These are phyloP conservation scores for Puccinia novopanici DNA, from an alignment of 1,284 basidiomycete species.

Conservation along the genomic window DNA sequence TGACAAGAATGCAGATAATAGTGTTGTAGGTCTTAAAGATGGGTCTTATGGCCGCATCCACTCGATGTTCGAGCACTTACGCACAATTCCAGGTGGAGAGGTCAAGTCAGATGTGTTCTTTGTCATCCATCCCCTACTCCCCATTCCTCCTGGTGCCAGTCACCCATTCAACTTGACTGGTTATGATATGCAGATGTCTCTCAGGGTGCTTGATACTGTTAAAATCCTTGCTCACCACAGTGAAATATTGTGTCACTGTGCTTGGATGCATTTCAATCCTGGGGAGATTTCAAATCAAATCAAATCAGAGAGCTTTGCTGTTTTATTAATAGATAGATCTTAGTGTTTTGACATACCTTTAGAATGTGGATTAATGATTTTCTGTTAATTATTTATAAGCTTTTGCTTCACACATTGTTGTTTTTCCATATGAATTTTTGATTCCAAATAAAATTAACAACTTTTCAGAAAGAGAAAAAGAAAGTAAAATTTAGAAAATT, in stretches of 20 bases:
- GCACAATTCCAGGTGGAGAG: background rate
- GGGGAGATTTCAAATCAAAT: conserved; percentile 14
- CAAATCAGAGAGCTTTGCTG: background rate
- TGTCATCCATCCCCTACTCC: background rate
- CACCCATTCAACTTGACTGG: conserved; percentile 16
- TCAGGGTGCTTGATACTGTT: background rate
- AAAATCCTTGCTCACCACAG: background rate
- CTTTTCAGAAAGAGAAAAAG: no score
- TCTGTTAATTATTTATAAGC: no score
- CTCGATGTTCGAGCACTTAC: conserved; percentile 2
- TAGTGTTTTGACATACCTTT: background rate
- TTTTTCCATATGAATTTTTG: no score
- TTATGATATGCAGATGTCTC: conserved; percentile 18
- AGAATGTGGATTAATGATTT: no score
- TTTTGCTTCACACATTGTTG: no score
- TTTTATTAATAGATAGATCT: conserved; percentile 5
- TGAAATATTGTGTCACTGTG: conserved; percentile 22
- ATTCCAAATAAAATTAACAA: no score
- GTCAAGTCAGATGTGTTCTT: background rate
- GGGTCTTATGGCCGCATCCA: background rate
- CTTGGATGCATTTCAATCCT: conserved; percentile 11
- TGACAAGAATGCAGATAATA: conserved; percentile 1
- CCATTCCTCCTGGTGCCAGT: background rate
- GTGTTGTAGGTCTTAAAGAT: background rate
- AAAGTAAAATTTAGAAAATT: no score